Evolutionary conservation across 1,284 basidiomycete genomes (phyloP).

Genomic region (Meripilus lineatus): DNA sequence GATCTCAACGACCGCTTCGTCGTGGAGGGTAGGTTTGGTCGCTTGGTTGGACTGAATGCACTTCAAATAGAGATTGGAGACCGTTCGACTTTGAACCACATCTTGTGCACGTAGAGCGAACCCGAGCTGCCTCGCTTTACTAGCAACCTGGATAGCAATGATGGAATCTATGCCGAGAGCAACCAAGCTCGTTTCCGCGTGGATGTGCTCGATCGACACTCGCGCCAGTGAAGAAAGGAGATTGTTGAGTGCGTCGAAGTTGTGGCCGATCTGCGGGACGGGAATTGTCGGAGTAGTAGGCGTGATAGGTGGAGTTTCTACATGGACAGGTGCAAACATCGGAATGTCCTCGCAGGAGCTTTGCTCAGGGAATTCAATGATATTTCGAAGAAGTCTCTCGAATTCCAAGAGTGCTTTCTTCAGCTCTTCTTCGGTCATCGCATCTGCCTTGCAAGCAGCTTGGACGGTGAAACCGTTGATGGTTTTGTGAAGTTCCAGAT

Average conservation of each 20-base stretch:
- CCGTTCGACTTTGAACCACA: conserved; percentile 35
- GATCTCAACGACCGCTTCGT: conserved; percentile 12
- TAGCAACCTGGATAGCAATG: conserved; percentile 42
- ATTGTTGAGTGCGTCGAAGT: conserved; percentile 14
- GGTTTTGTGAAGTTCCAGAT: conserved; percentile 38
- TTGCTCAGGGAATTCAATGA: conserved; percentile 25
- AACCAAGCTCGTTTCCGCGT: conserved; percentile 30
- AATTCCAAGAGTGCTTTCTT: conserved; percentile 24
- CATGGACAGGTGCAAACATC: not conserved
- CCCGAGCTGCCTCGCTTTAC: conserved; percentile 30
- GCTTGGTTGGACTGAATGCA: not conserved
- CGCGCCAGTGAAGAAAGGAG: conserved; percentile 22
- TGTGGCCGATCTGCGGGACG: no score
- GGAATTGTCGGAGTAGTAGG: no score
- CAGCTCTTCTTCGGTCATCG: conserved; percentile 25
- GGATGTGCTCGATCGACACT: conserved; percentile 21
- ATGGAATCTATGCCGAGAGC: conserved; percentile 50
- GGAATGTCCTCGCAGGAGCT: conserved; percentile 6
- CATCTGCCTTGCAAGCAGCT: conserved; percentile 31
- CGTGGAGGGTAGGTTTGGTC: not conserved
- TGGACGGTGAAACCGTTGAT: conserved; percentile 29
- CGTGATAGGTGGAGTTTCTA: not conserved
- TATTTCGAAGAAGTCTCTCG: conserved; percentile 21
- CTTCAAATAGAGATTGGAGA: conserved; percentile 31
- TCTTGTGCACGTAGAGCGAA: conserved; percentile 33